Percentiles rank a stretch among this genome's conserved stretches.
Evolutionary conservation across 2,329 filamentous ascomycete species (phyloP).

Genomic region (Sporothrix euskadiensis): DNA sequence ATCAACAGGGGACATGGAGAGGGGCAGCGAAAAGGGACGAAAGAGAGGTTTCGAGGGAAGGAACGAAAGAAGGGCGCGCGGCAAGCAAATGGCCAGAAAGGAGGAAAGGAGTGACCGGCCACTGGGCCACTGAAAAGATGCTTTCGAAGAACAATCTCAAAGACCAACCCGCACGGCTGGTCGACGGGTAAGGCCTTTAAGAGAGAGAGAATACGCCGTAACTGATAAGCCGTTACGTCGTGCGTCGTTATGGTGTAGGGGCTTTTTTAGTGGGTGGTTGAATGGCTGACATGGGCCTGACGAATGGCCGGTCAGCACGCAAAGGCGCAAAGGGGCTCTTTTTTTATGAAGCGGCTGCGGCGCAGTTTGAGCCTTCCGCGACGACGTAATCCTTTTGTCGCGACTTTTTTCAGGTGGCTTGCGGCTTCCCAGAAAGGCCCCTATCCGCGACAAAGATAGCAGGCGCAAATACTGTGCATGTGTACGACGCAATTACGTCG

Average conservation of each 20-base stretch:
- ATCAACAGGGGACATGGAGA: not conserved
- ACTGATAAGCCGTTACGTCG: not conserved
- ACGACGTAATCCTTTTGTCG: slow-evolving; percentile 12
- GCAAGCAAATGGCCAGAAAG: not conserved
- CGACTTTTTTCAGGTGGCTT: not conserved
- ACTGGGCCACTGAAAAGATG: not conserved
- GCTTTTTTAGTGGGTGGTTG: not conserved
- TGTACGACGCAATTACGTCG: too few species aligned
- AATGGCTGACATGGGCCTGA: not conserved
- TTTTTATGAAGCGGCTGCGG: slow-evolving; percentile 20
- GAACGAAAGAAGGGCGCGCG: not conserved
- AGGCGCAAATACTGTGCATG: not conserved
- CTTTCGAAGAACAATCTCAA: not conserved
- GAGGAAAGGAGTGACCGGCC: not conserved
- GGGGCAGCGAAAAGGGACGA: not conserved
- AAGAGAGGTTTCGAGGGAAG: not conserved
- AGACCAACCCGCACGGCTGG: slow-evolving; percentile 9
- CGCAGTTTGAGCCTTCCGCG: slow-evolving; percentile 10
- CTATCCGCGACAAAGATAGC: too few species aligned
- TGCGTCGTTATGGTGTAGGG: not conserved
- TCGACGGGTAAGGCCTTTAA: slow-evolving; percentile 11
- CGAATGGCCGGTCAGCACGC: not conserved
- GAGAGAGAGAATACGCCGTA: too few species aligned
- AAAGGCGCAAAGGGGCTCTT: not conserved
- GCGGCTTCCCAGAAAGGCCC: not conserved